Percentiles rank a stretch among this genome's conserved stretches.
Conservation (phyloP, 768 basidiomycete species). For the Mycena vitilis region DNA sequence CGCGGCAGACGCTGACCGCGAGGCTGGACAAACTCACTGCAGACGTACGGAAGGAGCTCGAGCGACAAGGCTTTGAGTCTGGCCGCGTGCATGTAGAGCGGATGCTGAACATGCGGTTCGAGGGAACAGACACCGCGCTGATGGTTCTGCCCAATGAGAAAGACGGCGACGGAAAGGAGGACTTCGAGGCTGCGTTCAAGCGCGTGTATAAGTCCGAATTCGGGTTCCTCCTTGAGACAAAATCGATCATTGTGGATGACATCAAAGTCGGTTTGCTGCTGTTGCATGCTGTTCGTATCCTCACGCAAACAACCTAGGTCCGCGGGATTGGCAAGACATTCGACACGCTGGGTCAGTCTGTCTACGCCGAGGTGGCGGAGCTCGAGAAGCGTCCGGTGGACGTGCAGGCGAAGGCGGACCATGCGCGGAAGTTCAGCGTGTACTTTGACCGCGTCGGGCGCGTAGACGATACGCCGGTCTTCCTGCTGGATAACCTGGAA, state of each 20-base stretch:
- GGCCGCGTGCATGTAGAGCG: constrained; percentile 80
- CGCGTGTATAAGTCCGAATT: constrained; percentile 87
- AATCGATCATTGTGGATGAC: constrained; percentile 89
- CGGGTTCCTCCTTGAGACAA: constrained; percentile 90
- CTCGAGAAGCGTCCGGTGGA: constrained; percentile 58
- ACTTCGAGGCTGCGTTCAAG: constrained; percentile 86
- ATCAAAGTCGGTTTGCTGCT: constrained; percentile 69
- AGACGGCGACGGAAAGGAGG: constrained; percentile 67
- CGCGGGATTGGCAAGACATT: constrained; percentile 94
- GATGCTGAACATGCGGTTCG: constrained; percentile 93
- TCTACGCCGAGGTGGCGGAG: constrained; percentile 76
- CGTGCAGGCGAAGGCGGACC: constrained; percentile 58
- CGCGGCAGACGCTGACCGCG: constrained; percentile 62
- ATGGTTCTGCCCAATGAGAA: constrained; percentile 75
- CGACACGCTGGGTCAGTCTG: constrained; percentile 81
- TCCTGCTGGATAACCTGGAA: constrained; percentile 69
- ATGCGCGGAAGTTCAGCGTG: constrained; percentile 62
- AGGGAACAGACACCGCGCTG: constrained; percentile 92
- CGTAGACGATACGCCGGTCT: constrained; percentile 84
- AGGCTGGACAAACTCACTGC: constrained; percentile 78
- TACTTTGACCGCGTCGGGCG: constrained; percentile 88
- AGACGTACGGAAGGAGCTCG: constrained; percentile 75
- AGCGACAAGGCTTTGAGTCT: constrained; percentile 83
- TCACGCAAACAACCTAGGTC: constrained; percentile 57
- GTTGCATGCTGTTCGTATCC: constrained; percentile 3